Base-by-base conservation (phyloP, 495 filamentous ascomycete species). In the Immersiella caudata region DNA sequence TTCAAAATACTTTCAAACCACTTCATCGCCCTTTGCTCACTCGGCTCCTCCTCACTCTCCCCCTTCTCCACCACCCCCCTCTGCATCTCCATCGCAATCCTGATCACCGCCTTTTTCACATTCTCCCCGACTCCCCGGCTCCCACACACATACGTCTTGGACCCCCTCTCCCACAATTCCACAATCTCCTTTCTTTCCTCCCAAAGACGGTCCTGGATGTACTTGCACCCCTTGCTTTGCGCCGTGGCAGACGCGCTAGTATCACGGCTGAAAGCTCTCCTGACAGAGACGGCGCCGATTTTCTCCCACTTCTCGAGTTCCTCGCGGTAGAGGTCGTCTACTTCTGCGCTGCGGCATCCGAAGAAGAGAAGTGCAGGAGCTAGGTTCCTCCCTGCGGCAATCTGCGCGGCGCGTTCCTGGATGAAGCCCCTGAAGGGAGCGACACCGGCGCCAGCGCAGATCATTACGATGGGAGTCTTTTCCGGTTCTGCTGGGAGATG, bases 391-490 rank as follows among this genome's bases (percentile, higher is more conserved):
- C 86, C 86, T 0, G 81, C 82, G 18, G 77, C 79, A 24, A 87
- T 79, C 71, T 82, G 82, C 36, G 81, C 81, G 0, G 85, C 86
- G 11, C 90, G 87, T 66, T 93, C 89, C 74, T 91, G 85, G 12
- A 90, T 67, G 72, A 92, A 92, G 6, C 88, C 89, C 0, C 88
- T 83, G 82, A 92, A 91, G 0, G 90, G 90, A 0, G 89, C 89
- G 11, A 92, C 73, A 0, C 90, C 70, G 57, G 88, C 29, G 75
- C 89, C 60, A 0, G 81, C 78, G 4, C 80, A 85, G 40, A 90
- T 79, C 83, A 89, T 88, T 66, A 92, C 86, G 68, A 93, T 79
- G 0, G 91, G 91, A 0, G 85, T 88, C 49, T 79, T 84, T 55
- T 83, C 82, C 14, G 85, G 75, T 69, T 88, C 85, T 6, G 74